Conservation (phyloP, 345 rosid species). For the Gossypium stocksii region DNA sequence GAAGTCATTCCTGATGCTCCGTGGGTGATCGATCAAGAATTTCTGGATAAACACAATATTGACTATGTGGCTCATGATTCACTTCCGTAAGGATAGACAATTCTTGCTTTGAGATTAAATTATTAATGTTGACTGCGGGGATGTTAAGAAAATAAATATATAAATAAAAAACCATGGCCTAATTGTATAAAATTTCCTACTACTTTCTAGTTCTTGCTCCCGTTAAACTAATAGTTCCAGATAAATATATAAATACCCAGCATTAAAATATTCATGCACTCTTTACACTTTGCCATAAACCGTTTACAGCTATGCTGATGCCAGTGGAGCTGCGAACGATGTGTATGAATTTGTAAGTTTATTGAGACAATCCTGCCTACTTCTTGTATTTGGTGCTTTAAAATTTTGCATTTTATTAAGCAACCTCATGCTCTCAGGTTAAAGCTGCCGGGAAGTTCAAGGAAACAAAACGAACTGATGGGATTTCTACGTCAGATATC, state of each 20-base stretch:
- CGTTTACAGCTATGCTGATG: slow-evolving; percentile 70
- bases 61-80: slow-evolving; percentile 91
- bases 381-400: not conserved
- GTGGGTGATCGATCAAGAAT: slow-evolving; percentile 82
- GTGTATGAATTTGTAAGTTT: slow-evolving; percentile 88
- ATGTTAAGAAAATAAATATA: not conserved
- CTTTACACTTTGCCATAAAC: not conserved
- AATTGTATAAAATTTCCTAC: not conserved
- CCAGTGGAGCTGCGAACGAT: slow-evolving; percentile 85
- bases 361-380: slow-evolving; percentile 14
- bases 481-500: slow-evolving; percentile 88
- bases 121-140: not conserved
- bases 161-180: not conserved
- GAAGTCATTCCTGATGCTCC: slow-evolving; percentile 94
- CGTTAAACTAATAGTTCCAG: not conserved
- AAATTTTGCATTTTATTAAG: slow-evolving; percentile 15
- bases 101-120: slow-evolving; percentile 7
- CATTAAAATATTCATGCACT: not conserved
- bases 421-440: slow-evolving; percentile 41
- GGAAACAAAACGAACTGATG: slow-evolving; percentile 91
- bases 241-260: not conserved
- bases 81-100: slow-evolving; percentile 61
- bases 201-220: not conserved
- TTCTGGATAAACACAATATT: slow-evolving; percentile 72
- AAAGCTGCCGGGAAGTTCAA: slow-evolving; percentile 82